These are phyloP conservation scores for Nowakowskiella sp. DNA, from an alignment of 192 early-diverging fungal species.

Conservation along the genomic window DNA sequence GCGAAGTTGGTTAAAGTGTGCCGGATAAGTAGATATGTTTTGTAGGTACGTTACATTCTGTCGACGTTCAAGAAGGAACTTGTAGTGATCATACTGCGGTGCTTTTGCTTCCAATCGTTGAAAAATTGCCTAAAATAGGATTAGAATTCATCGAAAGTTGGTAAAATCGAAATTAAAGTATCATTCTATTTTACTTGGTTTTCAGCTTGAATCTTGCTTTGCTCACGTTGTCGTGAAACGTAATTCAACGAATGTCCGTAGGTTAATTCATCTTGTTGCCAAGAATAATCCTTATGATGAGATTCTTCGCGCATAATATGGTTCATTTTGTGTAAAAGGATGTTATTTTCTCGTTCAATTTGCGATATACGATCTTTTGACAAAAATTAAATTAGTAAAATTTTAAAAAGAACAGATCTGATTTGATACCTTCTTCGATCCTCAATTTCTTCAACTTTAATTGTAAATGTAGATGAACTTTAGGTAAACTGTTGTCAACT, in stretches of 20 bases:
- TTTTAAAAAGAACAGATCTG: too few relatives aligned
- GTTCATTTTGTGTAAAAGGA: slow-evolving; percentile 35
- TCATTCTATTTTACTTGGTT: slow-evolving; percentile 17
- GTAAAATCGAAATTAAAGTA: slow-evolving; percentile 1
- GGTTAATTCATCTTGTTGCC: background rate
- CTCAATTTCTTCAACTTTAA: slow-evolving; percentile 33
- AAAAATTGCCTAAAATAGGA: slow-evolving; percentile 22
- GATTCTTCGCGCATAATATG: slow-evolving; percentile 22
- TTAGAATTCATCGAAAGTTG: too few relatives aligned
- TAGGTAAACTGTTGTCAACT: slow-evolving; percentile 37
- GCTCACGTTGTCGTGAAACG: background rate
- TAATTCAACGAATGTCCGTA: background rate
- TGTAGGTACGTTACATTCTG: slow-evolving; percentile 36
- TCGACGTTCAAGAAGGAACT: slow-evolving; percentile 31
- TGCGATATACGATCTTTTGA: slow-evolving; percentile 30
- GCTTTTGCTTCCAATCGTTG: slow-evolving; percentile 40
- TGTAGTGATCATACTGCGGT: slow-evolving; percentile 31
- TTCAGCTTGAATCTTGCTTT: slow-evolving; percentile 4
- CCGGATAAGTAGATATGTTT: slow-evolving; percentile 42
- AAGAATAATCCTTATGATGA: background rate
- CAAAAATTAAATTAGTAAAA: background rate
- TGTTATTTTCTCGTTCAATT: slow-evolving; percentile 43
- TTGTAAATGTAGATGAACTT: slow-evolving; percentile 39
- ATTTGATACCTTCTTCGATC: slow-evolving; percentile 49
- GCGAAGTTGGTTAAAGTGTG: slow-evolving; percentile 18